phyloP scores from a whole-genome alignment of 257 asterid species.

The Gynochthodes officinalis region DNA sequence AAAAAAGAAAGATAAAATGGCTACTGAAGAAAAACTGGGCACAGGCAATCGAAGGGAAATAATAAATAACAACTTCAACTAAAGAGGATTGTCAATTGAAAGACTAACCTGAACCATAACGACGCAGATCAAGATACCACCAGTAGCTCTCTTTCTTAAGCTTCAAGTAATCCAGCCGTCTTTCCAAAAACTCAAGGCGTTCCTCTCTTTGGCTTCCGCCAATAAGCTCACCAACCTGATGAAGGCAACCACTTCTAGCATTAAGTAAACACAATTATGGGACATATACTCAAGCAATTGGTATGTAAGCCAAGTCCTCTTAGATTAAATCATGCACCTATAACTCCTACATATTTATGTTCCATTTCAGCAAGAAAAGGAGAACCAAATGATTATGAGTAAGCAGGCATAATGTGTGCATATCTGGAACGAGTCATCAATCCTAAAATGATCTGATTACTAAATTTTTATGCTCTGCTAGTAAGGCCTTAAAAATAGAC shows the following conservation, averaged over 20 bases:
- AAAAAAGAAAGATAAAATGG: no score
- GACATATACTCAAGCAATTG: background rate
- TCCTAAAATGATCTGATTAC: background rate
- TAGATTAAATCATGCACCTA: background rate
- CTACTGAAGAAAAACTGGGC: background rate
- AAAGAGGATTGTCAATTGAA: background rate
- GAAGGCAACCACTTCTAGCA: conserved; percentile 17
- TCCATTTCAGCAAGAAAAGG: background rate
- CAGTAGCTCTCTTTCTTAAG: conserved; percentile 92
- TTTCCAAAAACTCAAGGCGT: conserved; percentile 77
- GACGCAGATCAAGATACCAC: conserved; percentile 99
- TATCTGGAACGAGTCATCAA: background rate
- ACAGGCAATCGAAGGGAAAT: no score
- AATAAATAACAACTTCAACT: background rate
- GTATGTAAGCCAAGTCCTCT: background rate
- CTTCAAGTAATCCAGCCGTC: conserved; percentile 75
- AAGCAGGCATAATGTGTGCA: background rate
- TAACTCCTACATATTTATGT: background rate
- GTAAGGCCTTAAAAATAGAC: background rate
- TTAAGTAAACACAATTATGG: background rate
- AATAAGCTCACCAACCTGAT: conserved; percentile 89
- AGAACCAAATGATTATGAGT: background rate
- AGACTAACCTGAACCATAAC: conserved; percentile 87
- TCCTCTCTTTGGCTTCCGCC: conserved; percentile 99
- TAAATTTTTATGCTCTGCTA: background rate